Evolutionary conservation across 2,329 filamentous ascomycete species (phyloP).

Genomic region (Colletotrichum somersetense): DNA sequence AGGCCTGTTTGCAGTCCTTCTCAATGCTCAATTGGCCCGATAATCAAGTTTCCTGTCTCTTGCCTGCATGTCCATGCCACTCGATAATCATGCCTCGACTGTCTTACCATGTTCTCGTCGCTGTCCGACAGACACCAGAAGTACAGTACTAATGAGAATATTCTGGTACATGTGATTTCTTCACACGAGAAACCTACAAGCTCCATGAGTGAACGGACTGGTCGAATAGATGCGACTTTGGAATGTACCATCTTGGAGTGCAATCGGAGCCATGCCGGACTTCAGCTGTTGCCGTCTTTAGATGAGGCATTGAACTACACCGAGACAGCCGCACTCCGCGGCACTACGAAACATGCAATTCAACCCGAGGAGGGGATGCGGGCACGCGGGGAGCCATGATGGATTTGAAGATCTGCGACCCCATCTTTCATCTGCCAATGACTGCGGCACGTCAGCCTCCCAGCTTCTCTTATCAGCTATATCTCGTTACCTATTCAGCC

Average conservation of each 20-base stretch:
- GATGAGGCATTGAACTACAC: conserved; percentile 22
- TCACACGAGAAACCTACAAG: neutral
- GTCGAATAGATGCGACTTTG: neutral
- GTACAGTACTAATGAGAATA: neutral
- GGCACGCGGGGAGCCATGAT: conserved; percentile 36
- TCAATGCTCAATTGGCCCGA: conserved; percentile 11
- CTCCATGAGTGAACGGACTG: too few species aligned
- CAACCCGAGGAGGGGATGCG: conserved; percentile 21
- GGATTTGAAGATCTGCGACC: conserved; percentile 25
- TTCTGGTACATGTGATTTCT: neutral
- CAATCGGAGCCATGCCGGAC: conserved; percentile 23
- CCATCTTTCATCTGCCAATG: conserved; percentile 25
- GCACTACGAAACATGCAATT: conserved; percentile 19
- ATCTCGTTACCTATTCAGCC: neutral
- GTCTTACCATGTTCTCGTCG: neutral
- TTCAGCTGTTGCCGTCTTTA: conserved; percentile 21
- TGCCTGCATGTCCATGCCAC: conserved; percentile 10
- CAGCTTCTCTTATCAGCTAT: neutral
- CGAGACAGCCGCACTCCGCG: conserved; percentile 31
- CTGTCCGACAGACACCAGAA: neutral
- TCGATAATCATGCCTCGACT: neutral
- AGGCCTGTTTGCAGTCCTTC: neutral
- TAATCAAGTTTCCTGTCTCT: neutral
- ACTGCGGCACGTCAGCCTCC: conserved; percentile 3
- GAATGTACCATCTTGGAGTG: conserved; percentile 7